Conservation (phyloP, 1,284 basidiomycete genomes). For the Naganishia albida region DNA sequence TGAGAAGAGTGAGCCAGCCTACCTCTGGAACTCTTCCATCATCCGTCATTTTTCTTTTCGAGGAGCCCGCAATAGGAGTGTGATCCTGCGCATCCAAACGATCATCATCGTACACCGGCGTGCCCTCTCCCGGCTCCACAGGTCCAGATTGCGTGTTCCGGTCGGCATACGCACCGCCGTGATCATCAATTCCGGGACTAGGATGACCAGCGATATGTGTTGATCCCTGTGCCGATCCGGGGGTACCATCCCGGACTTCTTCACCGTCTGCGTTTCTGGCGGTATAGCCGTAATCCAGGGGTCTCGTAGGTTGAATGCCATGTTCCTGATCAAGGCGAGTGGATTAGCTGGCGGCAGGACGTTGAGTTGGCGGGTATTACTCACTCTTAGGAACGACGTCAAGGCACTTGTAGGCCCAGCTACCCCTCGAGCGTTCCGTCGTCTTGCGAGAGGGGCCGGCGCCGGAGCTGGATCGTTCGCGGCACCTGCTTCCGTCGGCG, state of each 20-base stretch:
- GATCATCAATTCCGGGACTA: conserved; percentile 39
- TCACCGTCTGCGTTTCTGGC: conserved; percentile 26
- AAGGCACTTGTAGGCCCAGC: conserved; percentile 87
- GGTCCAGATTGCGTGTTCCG: conserved; percentile 43
- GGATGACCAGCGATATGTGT: conserved; percentile 28
- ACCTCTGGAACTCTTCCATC: conserved; percentile 38
- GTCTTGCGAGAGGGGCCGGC: conserved; percentile 18
- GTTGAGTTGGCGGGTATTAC: conserved; percentile 37
- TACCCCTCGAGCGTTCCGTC: conserved; percentile 54
- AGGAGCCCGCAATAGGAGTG: conserved; percentile 20
- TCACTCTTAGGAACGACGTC: conserved; percentile 83
- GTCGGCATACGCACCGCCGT: conserved; percentile 44
- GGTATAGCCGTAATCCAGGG: conserved; percentile 19
- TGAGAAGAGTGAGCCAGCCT: background rate
- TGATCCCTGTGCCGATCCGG: conserved; percentile 25
- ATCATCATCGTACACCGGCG: conserved; percentile 35
- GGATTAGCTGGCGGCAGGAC: background rate
- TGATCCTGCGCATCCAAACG: conserved; percentile 18
- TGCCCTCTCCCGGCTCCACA: conserved; percentile 40
- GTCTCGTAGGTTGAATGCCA: conserved; percentile 49
- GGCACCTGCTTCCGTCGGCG: background rate
- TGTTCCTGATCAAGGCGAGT: conserved; percentile 40
- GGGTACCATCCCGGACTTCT: background rate
- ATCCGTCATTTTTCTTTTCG: conserved; percentile 36
- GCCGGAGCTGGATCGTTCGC: background rate